phyloP scores from a whole-genome alignment of 441 rosid species.

The Corymbia calophylla region DNA sequence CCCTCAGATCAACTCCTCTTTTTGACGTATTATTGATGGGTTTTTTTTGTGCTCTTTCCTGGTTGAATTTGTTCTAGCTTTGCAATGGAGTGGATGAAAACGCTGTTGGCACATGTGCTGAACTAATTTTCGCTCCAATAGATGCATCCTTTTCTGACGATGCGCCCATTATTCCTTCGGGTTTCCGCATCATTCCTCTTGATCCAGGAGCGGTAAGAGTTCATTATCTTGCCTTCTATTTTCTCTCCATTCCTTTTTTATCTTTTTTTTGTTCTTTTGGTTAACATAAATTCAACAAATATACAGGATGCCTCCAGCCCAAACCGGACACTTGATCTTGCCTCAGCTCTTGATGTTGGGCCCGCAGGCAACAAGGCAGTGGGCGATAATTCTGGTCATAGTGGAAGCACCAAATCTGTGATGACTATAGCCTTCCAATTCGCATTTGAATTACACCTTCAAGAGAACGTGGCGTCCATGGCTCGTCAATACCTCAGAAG shows the following conservation, averaged over 20 bases:
- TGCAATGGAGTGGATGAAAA: conserved; percentile 67
- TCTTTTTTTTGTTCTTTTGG: not conserved
- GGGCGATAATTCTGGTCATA: conserved; percentile 34
- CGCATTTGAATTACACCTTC: conserved; percentile 58
- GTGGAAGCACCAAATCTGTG: conserved; percentile 48
- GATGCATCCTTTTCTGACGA: conserved; percentile 71
- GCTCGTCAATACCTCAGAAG: conserved; percentile 65
- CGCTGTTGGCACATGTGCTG: conserved; percentile 51
- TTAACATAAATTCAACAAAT: not conserved
- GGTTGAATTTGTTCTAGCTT: conserved; percentile 21
- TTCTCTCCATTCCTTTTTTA: not conserved
- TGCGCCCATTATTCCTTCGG: conserved; percentile 69
- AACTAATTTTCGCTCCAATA: conserved; percentile 65
- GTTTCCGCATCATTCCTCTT: conserved; percentile 66
- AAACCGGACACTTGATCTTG: conserved; percentile 68
- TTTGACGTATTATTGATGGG: not conserved
- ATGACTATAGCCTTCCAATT: conserved; percentile 75
- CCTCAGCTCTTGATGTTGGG: conserved; percentile 63
- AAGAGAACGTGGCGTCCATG: conserved; percentile 55
- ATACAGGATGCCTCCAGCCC: conserved; percentile 51
- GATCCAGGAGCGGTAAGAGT: conserved; percentile 41
- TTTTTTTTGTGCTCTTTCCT: not conserved
- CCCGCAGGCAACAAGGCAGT: conserved; percentile 29
- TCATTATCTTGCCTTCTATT: not conserved
- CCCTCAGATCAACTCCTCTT: not conserved